phyloP scores from a whole-genome alignment of 1,284 basidiomycete species.

The Trametes versicolor region DNA sequence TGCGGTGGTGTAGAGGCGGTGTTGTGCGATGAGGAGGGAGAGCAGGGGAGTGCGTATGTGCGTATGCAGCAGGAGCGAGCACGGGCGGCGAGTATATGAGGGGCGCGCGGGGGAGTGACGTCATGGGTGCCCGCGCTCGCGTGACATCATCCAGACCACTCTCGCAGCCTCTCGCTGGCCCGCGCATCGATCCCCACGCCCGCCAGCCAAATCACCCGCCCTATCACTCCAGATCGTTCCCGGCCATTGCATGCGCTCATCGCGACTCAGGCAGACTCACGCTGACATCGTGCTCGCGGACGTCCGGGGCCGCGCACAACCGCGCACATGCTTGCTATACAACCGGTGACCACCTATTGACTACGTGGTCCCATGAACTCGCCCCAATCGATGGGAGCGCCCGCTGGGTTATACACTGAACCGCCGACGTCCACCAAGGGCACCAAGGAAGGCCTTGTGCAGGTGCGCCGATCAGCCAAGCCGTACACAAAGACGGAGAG shows the following conservation, averaged over 20 bases:
- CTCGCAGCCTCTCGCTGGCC: conserved; percentile 20
- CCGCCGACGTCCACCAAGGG: conserved; percentile 37
- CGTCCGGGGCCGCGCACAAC: neutral
- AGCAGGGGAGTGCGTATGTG: conserved; percentile 14
- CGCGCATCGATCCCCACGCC: conserved; percentile 22
- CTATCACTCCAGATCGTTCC: conserved; percentile 26
- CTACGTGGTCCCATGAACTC: conserved; percentile 14
- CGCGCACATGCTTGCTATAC: neutral
- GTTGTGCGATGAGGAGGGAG: conserved; percentile 10
- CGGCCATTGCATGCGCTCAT: neutral
- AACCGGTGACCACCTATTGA: neutral
- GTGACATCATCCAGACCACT: conserved; percentile 37
- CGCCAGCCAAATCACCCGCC: conserved; percentile 2
- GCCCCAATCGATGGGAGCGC: conserved; percentile 19
- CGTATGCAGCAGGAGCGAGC: conserved; percentile 7
- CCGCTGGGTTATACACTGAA: neutral
- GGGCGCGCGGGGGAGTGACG: conserved; percentile 26
- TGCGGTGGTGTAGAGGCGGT: neutral
- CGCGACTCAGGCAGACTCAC: neutral
- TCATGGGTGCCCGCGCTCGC: conserved; percentile 27
- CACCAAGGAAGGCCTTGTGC: conserved; percentile 42
- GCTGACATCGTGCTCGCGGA: too few relatives aligned
- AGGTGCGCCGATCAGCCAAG: neutral
- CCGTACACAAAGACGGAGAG: neutral
- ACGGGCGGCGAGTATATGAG: conserved; percentile 30